Percentiles rank a stretch among this genome's conserved stretches.
phyloP scores from a whole-genome alignment of 352 stramenopile species.

The Phytophthora boehmeriae region DNA sequence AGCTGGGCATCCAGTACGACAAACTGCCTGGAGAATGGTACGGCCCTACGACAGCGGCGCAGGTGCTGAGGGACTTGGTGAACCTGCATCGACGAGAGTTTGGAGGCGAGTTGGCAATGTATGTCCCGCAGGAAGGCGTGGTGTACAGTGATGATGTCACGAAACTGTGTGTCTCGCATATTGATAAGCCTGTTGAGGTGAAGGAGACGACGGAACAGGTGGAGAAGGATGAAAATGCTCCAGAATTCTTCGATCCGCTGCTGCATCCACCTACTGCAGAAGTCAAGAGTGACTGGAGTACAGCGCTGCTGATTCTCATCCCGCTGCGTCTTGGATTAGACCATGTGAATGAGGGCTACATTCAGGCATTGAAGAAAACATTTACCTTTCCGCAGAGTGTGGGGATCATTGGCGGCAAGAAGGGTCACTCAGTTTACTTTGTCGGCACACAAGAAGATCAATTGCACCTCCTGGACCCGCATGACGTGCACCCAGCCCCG shows the following conservation, averaged over 20 bases:
- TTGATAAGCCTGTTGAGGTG: slow-evolving; percentile 30
- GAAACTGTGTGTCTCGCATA: slow-evolving; percentile 71
- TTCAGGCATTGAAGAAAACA: slow-evolving; percentile 72
- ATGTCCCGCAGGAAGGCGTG: slow-evolving; percentile 84
- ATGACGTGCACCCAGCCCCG: slow-evolving; percentile 70
- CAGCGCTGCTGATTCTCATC: slow-evolving; percentile 91
- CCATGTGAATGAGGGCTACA: slow-evolving; percentile 82
- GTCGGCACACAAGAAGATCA: slow-evolving; percentile 88
- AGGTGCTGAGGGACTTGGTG: slow-evolving; percentile 89
- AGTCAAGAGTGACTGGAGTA: slow-evolving; percentile 74
- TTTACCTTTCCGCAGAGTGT: slow-evolving; percentile 94
- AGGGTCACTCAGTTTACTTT: slow-evolving; percentile 96
- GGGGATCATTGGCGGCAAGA: slow-evolving; percentile 94
- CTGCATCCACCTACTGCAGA: slow-evolving; percentile 68
- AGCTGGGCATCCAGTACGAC: slow-evolving; percentile 90
- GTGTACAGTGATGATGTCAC: slow-evolving; percentile 83
- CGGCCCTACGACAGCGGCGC: slow-evolving; percentile 88
- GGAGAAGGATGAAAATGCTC: background rate
- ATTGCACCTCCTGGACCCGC: slow-evolving; percentile 85
- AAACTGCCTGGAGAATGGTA: slow-evolving; percentile 94
- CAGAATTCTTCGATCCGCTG: slow-evolving; percentile 85
- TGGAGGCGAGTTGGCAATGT: slow-evolving; percentile 61
- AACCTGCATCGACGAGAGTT: slow-evolving; percentile 67
- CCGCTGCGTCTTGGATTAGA: slow-evolving; percentile 93
- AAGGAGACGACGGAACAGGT: slow-evolving; percentile 8